Base-by-base conservation (phyloP, 2,329 filamentous ascomycete species). In the Fusarium goolgardi region DNA sequence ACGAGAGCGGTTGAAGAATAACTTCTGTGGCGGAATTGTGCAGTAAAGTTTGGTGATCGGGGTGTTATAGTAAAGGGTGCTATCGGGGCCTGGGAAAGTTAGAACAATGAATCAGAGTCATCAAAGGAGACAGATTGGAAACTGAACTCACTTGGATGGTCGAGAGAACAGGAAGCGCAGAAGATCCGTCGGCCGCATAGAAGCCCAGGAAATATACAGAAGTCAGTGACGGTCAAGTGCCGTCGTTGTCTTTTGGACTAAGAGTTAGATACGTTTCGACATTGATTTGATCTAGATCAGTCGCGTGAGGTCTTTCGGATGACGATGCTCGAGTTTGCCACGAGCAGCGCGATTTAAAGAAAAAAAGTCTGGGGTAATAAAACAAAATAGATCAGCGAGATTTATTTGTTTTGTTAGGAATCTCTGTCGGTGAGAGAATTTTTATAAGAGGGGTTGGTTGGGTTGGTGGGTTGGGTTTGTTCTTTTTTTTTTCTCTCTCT, bases 171-270 rank as follows among this genome's bases (percentile, higher is more conserved):
- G 89, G 85, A 96, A 96, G 84, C 93, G 92, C 79, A 97, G 88
- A 78, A 96, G 89, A 82, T 96, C 92, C 84, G 90, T 91, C 81
- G 87, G 90, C 91, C 89, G 94, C 94, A 97, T 97, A 90, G 89
- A 92, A 88, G 81, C 83, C 78, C 76, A 74, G 65, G 69, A 65
- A 63, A 59, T 62, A 71, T 67, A 70, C 65, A 66, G 53, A 52
- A 63, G 46, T 64, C 61, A 59, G 63, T 63, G 67, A 70, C 70
- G 70, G 72, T 70, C 65, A 67, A 71, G 52, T 64, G 46, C 71
- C 64, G 72, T 72, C 74, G 70, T 50, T 71, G 65, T 67, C 47
- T 50, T 37, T 34, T 40, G 66, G 57, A 69, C 45, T 45, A 45
- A 43, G 11, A 62, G 43, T 69, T 74, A 74, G 55, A 72, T 56